Percentiles rank a stretch among this genome's conserved stretches.
Evolutionary conservation across 345 rosid species (phyloP).

Genomic region (Eucalyptus camaldulensis): DNA sequence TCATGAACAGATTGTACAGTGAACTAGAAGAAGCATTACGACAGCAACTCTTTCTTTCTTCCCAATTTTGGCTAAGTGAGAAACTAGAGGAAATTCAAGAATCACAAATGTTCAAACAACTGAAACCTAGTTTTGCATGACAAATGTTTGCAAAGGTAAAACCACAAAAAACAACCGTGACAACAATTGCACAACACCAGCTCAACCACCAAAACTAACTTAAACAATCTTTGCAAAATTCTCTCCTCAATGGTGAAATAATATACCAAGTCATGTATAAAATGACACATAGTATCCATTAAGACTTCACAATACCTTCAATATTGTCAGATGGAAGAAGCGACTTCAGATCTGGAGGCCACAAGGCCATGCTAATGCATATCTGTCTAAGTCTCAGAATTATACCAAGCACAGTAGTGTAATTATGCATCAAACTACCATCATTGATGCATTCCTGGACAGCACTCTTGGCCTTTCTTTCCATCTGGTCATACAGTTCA

Average conservation of each 20-base stretch:
- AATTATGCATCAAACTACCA: constrained; percentile 40
- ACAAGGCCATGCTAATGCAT: constrained; percentile 52
- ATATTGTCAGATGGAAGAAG: constrained; percentile 32
- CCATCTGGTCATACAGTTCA: constrained; percentile 62
- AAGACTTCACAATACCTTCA: constrained; percentile 41
- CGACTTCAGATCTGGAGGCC: constrained; percentile 55
- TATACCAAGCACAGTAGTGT: constrained; percentile 61
- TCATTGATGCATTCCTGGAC: constrained; percentile 36
- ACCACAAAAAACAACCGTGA: neutral
- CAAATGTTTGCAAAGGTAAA: neutral
- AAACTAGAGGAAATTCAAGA: neutral
- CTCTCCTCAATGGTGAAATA: neutral
- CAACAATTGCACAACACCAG: neutral
- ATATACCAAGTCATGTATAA: neutral
- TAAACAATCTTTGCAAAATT: neutral
- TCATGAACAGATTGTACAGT: neutral
- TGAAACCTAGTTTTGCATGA: neutral
- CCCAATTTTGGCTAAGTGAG: neutral
- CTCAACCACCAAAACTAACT: neutral
- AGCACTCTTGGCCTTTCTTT: constrained; percentile 55
- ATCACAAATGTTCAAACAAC: neutral
- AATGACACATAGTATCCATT: neutral
- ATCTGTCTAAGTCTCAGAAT: constrained; percentile 62
- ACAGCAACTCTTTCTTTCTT: neutral
- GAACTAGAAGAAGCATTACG: neutral